These are phyloP conservation scores for Euptelea pleiosperma DNA, from an alignment of 164 flowering plant genomes.

Conservation along the genomic window DNA sequence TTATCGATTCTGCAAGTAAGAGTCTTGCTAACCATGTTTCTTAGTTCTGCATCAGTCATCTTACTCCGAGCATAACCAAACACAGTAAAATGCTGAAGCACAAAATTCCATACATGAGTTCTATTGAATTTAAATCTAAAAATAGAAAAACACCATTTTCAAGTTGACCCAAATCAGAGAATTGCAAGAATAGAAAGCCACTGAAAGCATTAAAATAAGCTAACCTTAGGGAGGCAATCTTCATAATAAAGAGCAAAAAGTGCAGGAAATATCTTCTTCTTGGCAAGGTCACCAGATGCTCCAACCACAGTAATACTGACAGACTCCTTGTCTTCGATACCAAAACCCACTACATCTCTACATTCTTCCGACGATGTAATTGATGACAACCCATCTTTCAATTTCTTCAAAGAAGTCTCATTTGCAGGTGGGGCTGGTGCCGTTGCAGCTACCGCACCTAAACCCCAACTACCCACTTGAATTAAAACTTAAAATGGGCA, in stretches of 20 bases:
- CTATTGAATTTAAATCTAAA: background rate
- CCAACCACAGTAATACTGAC: slow-evolving; percentile 90
- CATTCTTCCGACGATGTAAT: slow-evolving; percentile 32
- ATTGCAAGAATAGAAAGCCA: background rate
- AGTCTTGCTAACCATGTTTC: slow-evolving; percentile 86
- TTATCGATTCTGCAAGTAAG: slow-evolving; percentile 91
- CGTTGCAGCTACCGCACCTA: slow-evolving; percentile 45
- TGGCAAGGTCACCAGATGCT: slow-evolving; percentile 98
- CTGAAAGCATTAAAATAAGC: no score
- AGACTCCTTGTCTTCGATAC: slow-evolving; percentile 28
- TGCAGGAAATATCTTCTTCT: slow-evolving; percentile 95
- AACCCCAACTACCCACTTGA: slow-evolving; percentile 10
- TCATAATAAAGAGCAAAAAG: slow-evolving; percentile 88
- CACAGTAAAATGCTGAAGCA: slow-evolving; percentile 70
- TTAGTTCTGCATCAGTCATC: slow-evolving; percentile 89
- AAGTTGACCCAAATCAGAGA: background rate
- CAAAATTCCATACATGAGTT: background rate
- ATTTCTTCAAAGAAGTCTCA: slow-evolving; percentile 32
- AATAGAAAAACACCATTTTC: no score
- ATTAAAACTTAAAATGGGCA: background rate
- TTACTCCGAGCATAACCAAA: slow-evolving; percentile 94
- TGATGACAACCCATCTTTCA: slow-evolving; percentile 35
- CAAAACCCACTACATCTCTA: slow-evolving; percentile 22
- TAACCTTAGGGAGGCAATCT: slow-evolving; percentile 74
- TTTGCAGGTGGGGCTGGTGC: slow-evolving; percentile 26